Evolutionary conservation across 345 rosid genomes (phyloP).

Genomic region (Boechera retrofracta): DNA sequence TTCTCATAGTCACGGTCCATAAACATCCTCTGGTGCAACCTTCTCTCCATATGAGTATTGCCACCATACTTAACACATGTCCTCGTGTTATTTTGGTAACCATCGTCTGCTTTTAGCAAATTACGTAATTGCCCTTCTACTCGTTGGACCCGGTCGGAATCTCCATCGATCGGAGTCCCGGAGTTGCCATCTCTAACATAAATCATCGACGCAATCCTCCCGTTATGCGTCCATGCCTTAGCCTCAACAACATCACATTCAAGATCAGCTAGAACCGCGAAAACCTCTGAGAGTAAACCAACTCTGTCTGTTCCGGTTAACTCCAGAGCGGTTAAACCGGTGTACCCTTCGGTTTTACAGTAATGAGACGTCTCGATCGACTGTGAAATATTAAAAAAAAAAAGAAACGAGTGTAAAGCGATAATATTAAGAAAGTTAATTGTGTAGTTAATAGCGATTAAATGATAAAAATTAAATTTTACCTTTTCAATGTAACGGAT

Average conservation of each 20-base stretch:
- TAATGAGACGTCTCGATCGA: constrained; percentile 65
- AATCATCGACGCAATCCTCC: constrained; percentile 69
- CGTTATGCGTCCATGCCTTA: constrained; percentile 90
- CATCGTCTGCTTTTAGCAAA: constrained; percentile 82
- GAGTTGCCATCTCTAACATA: constrained; percentile 69
- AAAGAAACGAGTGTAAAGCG: background rate
- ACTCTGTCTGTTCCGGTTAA: constrained; percentile 79
- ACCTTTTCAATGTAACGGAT: constrained; percentile 92
- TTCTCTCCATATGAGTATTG: constrained; percentile 84
- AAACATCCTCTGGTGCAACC: constrained; percentile 96
- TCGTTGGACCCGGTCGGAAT: constrained; percentile 54
- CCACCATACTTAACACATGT: constrained; percentile 73
- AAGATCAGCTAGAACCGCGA: constrained; percentile 79
- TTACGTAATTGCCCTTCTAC: constrained; percentile 68
- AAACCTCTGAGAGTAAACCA: constrained; percentile 78
- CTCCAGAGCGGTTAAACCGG: constrained; percentile 73
- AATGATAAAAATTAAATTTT: background rate
- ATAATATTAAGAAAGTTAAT: background rate
- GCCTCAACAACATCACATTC: constrained; percentile 79
- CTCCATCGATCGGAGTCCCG: constrained; percentile 64
- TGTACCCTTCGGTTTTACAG: constrained; percentile 49
- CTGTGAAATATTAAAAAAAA: constrained; percentile 40
- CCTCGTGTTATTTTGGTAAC: constrained; percentile 70
- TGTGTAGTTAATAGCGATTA: background rate
- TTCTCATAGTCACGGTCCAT: constrained; percentile 92